A percentile compares a stretch with the other conserved stretches of the same genome.
These are phyloP conservation scores for Fraxinus americana DNA, from an alignment of 257 asterid species.

Conservation along the genomic window DNA sequence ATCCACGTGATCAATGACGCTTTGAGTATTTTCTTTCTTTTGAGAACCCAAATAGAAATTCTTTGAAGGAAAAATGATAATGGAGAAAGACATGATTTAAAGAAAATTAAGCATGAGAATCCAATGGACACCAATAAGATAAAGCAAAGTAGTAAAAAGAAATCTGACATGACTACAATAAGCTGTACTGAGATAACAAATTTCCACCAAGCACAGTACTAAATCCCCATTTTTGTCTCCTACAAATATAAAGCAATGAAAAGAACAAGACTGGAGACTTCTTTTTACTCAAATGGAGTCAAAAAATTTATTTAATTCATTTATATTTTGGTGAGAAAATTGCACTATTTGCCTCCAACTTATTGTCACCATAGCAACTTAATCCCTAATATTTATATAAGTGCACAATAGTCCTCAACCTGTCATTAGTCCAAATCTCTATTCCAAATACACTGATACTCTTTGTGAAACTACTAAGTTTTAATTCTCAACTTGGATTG, in stretches of 20 bases:
- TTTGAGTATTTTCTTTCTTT: conserved; percentile 21
- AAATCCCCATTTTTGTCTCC: conserved; percentile 2
- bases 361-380: not conserved
- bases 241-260: conserved; percentile 31
- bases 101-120: conserved; percentile 32
- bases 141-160: too few relatives aligned
- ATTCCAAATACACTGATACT: too few relatives aligned
- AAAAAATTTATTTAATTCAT: not conserved
- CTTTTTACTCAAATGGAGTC: conserved; percentile 25
- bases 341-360: not conserved
- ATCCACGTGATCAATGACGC: too few relatives aligned
- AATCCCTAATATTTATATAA: not conserved
- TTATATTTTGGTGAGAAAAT: not conserved
- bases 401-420: not conserved
- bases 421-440: not conserved
- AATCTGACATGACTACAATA: too few relatives aligned
- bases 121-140: not conserved
- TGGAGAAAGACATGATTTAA: conserved; percentile 26
- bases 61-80: conserved; percentile 19
- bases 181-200: too few relatives aligned
- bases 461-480: too few relatives aligned
- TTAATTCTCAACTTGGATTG: not conserved
- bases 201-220: too few relatives aligned
- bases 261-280: conserved; percentile 40
- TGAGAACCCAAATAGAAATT: conserved; percentile 36